phyloP scores from a whole-genome alignment of 148 eudicot species.

The Silene latifolia region DNA sequence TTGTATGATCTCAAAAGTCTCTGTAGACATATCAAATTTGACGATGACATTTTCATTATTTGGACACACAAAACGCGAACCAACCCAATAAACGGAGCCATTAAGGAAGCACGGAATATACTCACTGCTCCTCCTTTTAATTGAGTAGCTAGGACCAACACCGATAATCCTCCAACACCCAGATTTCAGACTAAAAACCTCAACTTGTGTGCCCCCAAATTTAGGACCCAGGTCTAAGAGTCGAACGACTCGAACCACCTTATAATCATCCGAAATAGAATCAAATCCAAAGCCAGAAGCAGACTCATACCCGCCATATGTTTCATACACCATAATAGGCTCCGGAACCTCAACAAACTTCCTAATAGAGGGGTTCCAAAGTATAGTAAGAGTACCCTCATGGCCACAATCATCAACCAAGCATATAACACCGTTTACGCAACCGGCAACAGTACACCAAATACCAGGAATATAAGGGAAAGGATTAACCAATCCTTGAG shows the following conservation, averaged over 20 bases:
- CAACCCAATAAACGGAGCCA: not conserved
- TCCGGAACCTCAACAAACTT: not conserved
- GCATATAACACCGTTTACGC: not conserved
- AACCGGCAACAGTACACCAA: not conserved
- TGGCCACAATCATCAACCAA: no score
- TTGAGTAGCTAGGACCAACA: no score
- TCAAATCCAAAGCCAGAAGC: not conserved
- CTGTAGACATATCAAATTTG: slow-evolving; percentile 1
- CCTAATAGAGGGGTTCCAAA: not conserved
- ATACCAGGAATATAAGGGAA: not conserved
- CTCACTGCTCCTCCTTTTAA: not conserved
- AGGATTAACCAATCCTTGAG: not conserved
- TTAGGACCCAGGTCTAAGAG: not conserved
- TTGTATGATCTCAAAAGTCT: no score
- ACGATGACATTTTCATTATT: not conserved
- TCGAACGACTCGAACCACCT: not conserved
- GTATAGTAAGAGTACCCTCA: no score
- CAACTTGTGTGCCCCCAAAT: not conserved
- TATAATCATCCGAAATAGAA: not conserved
- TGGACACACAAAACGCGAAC: not conserved
- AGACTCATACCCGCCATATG: not conserved
- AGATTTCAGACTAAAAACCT: not conserved
- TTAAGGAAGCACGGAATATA: not conserved
- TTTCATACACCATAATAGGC: not conserved
- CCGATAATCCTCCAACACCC: no score